A percentile compares a stretch with the other conserved stretches of the same genome.
Evolutionary conservation across 2,329 filamentous ascomycete genomes (phyloP).

Genomic region (Hymenoscyphus fraxineus): DNA sequence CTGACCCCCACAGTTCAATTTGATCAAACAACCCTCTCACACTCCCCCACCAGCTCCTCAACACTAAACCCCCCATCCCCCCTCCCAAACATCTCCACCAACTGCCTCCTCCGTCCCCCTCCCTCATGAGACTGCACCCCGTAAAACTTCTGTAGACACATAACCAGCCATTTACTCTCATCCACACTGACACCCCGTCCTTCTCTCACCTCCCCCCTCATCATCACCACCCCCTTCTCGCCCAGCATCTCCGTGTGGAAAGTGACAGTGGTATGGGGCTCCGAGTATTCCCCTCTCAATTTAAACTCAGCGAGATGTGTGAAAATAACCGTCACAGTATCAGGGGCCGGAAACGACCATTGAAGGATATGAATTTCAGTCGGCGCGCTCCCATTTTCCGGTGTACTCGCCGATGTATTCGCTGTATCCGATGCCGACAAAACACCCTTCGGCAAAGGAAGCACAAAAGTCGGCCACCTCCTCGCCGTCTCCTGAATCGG

Average conservation of each 20-base stretch:
- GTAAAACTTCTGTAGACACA: conserved; percentile 95
- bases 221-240: conserved; percentile 74
- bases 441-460: conserved; percentile 69
- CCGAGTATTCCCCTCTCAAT: conserved; percentile 79
- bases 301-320: conserved; percentile 94
- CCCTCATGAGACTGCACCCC: conserved; percentile 48
- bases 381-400: conserved; percentile 36
- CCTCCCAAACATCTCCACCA: conserved; percentile 77
- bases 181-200: conserved; percentile 72
- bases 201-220: conserved; percentile 77
- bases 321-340: conserved; percentile 77
- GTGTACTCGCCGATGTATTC: too few species aligned
- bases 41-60: conserved; percentile 81
- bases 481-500: conserved; percentile 69
- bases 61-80: conserved; percentile 79
- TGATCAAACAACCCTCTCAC: conserved; percentile 65
- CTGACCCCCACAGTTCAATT: neutral
- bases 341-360: conserved; percentile 80
- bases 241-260: conserved; percentile 79
- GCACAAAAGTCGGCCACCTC: conserved; percentile 79
- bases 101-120: conserved; percentile 58
- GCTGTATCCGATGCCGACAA: neutral
- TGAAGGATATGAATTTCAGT: conserved; percentile 96
- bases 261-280: conserved; percentile 90
- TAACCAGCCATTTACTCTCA: conserved; percentile 84